Base-by-base conservation (phyloP, 192 early-diverging fungal species). In the Coemansia sp. region DNA sequence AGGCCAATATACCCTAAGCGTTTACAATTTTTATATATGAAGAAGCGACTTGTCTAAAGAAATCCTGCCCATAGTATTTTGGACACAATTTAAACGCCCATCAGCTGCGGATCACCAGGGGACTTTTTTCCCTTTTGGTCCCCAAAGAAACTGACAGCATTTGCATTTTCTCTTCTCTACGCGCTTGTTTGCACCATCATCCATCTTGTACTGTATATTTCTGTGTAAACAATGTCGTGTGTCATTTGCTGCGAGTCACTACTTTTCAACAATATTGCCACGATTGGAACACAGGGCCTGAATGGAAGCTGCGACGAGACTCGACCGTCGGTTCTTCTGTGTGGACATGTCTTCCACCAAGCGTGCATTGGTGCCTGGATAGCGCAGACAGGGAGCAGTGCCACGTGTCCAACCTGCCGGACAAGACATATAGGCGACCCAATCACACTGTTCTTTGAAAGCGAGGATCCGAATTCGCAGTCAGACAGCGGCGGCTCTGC, bases 311-410 rank as follows among this genome's bases (percentile, higher is more conserved):
- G 61, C 63, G 50, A 70, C 19, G 40, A 58, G 19, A 68, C n/a
- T n/a, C n/a, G 65, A 34, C 65, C 78, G 17, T 58, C 72, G 0
- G 78, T 56, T 30, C 55, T 81, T 34, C 29, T 29, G 3, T 81
- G 78, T 41, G 78, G 78, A 1, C 78, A 80, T 33, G 78, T 80
- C 2, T 80, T 74, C 22, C 78, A 80, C 44, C 72, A 71, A 40
- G 52, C 40, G 23, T 81, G 78, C 29, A 74, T 81, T 55, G 28
- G 55, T 38, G 62, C 62, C 10, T 81, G 78, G 78, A 58, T 81
- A 8, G 65, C 55, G 0, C 68, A 65, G 22, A 55, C 60, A 2
- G 59, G 42, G n/a, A 57, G 6, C 45, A 11, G 42, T n/a, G 52
- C 58, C 11, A 70, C 68, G 15, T 81, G 78, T 25, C 78, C 78